phyloP scores from a whole-genome alignment of 106 monocot species.

The Gastrodia elata region DNA sequence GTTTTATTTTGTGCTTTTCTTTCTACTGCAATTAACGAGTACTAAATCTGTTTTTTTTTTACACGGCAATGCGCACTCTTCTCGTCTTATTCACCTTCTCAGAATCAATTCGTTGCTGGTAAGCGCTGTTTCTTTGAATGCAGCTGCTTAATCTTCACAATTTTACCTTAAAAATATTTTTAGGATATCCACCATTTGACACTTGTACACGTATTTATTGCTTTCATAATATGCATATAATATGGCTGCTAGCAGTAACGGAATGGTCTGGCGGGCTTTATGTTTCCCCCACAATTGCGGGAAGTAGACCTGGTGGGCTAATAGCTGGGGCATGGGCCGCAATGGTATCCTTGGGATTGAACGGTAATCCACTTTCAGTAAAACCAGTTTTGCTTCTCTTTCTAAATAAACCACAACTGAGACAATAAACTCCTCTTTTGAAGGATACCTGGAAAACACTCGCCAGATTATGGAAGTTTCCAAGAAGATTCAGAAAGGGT shows the following conservation, averaged over 20 bases:
- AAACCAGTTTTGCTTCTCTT: not conserved
- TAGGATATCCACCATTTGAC: not conserved
- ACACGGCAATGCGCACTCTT: conserved; percentile 7
- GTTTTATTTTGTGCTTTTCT: not conserved
- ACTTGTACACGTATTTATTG: not conserved
- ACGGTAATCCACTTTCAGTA: conserved; percentile 29
- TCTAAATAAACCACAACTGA: not conserved
- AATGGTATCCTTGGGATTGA: conserved; percentile 87
- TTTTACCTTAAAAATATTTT: not conserved
- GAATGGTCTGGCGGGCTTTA: conserved; percentile 99
- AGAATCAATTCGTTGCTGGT: conserved; percentile 99
- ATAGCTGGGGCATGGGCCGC: conserved; percentile 98
- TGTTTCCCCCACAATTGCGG: conserved; percentile 92
- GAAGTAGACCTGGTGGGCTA: conserved; percentile 92
- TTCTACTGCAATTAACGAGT: not conserved
- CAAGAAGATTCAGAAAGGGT: conserved; percentile 87
- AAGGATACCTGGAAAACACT: conserved; percentile 93
- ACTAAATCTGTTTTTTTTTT: conserved; percentile 18
- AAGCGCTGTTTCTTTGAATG: conserved; percentile 14
- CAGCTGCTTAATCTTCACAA: not conserved
- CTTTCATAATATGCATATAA: not conserved
- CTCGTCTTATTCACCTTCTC: conserved; percentile 13
- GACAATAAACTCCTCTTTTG: conserved; percentile 14
- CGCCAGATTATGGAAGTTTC: conserved; percentile 81
- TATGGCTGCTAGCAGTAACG: conserved; percentile 52